Evolutionary conservation across 179 eudicot genomes (phyloP).

Genomic region (Patellifolia procumbens): DNA sequence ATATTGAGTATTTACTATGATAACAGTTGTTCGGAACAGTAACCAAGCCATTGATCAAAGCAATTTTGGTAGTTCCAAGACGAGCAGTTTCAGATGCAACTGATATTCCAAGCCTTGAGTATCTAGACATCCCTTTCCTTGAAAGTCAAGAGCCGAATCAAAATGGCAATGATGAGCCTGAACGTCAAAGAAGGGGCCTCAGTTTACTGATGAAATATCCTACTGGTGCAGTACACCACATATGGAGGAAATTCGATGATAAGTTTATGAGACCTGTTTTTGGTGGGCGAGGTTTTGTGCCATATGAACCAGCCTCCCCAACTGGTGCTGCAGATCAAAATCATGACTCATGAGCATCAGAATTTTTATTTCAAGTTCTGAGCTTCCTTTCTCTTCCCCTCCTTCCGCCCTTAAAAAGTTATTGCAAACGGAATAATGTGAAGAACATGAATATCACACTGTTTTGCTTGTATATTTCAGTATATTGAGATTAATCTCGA

Average conservation of each 20-base stretch:
- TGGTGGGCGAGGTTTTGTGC: conserved; percentile 69
- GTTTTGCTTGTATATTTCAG: neutral
- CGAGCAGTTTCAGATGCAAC: conserved; percentile 38
- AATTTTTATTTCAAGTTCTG: neutral
- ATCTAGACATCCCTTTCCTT: conserved; percentile 44
- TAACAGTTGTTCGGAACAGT: conserved; percentile 62
- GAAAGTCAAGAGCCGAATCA: conserved; percentile 31
- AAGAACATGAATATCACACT: neutral
- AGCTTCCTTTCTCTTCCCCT: neutral
- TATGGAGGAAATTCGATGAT: conserved; percentile 73
- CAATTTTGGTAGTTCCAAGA: conserved; percentile 38
- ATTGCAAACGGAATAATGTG: neutral
- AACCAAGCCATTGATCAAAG: conserved; percentile 56
- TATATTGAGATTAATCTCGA: neutral
- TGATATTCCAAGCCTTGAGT: conserved; percentile 54
- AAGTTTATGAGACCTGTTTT: conserved; percentile 71
- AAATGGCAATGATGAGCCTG: conserved; percentile 1
- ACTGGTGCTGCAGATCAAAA: conserved; percentile 35
- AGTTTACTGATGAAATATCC: conserved; percentile 48
- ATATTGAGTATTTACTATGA: too few species aligned
- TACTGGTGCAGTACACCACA: conserved; percentile 43
- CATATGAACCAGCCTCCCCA: conserved; percentile 57
- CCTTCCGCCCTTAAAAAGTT: neutral
- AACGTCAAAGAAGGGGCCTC: conserved; percentile 27
- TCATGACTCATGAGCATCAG: conserved; percentile 7